Base-by-base conservation (phyloP, 2,329 filamentous ascomycete species). In the Clonostachys rhizophaga region DNA sequence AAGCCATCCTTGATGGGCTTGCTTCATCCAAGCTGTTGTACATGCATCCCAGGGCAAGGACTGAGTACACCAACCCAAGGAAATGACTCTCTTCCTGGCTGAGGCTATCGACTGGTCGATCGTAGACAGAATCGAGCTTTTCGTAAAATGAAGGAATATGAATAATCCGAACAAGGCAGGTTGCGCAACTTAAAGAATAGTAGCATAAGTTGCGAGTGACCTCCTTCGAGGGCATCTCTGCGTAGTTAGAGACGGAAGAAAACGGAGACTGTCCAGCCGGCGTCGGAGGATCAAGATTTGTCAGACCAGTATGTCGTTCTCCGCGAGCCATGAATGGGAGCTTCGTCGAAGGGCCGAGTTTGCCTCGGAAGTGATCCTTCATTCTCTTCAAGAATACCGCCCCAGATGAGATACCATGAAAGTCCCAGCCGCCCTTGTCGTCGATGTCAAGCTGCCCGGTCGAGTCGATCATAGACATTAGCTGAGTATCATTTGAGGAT, bases 381-480 rank as follows among this genome's bases (percentile, higher is more conserved):
- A 99, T 86, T 47, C 89, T 84, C 53, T 83, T 81, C 56, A 96
- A 78, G 63, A 96, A 99, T 52, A 92, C 89, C 40, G 91, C 79
- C 4, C 92, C 91, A 1, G 94, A 97, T 0, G 92, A 96, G 53
- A 89, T 87, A 43, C 94, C 94, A 60, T 95, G 90, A 58, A 96
- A 99, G 65, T 97, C 91, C 84, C 91, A 95, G 56, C 94, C 84
- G 40, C 92, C 92, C 57, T 85, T 83, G 55, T 97, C 92, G 57
- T 95, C 91, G 34, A 97, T 76, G 58, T 97, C 92, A 16, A 99
- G 76, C 61, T 91, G 88, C 35, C 92, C 94, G 4, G 92, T 90
- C 40, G 89, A 89, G 61, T 92, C 88, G 49, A 97, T 91, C 92
- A 99, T 97, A 30, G 91, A 95, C 60, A 92, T 85, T 24, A 99